Evolutionary conservation across 73 alveolate species (phyloP).

Genomic region (Symbiodinium pilosum): DNA sequence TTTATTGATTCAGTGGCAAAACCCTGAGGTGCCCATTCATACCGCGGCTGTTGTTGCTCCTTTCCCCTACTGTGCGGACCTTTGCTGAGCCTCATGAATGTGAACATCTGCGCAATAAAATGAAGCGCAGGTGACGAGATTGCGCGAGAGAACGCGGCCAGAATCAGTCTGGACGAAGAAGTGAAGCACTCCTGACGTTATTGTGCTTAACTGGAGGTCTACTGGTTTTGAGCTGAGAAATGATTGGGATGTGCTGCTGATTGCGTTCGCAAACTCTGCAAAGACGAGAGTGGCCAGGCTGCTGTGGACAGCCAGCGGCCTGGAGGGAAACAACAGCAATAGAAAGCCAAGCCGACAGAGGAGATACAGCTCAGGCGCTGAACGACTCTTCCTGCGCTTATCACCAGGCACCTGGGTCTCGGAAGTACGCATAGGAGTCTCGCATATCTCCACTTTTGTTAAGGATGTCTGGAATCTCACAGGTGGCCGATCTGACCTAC

Average conservation of each 20-base stretch:
- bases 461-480: too few relatives aligned
- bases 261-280: too few relatives aligned
- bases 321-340: neutral
- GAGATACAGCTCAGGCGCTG: neutral
- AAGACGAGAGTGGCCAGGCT: too few relatives aligned
- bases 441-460: too few relatives aligned
- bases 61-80: neutral
- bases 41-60: neutral
- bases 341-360: neutral
- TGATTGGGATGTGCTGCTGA: too few relatives aligned
- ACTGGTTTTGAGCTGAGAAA: neutral
- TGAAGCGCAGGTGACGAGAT: neutral
- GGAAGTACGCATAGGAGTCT: too few relatives aligned
- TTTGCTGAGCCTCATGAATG: too few relatives aligned
- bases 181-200: neutral
- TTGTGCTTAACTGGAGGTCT: neutral
- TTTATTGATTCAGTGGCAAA: too few relatives aligned
- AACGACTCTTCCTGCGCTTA: neutral
- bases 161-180: neutral
- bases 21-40: neutral
- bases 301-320: slow-evolving; percentile 20
- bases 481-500: slow-evolving; percentile 68
- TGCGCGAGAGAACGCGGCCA: neutral
- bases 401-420: slow-evolving; percentile 7
- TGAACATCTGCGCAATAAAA: too few relatives aligned